Base-by-base conservation (phyloP, 2,329 filamentous ascomycete species). In the Aureobasidium subglaciale region DNA sequence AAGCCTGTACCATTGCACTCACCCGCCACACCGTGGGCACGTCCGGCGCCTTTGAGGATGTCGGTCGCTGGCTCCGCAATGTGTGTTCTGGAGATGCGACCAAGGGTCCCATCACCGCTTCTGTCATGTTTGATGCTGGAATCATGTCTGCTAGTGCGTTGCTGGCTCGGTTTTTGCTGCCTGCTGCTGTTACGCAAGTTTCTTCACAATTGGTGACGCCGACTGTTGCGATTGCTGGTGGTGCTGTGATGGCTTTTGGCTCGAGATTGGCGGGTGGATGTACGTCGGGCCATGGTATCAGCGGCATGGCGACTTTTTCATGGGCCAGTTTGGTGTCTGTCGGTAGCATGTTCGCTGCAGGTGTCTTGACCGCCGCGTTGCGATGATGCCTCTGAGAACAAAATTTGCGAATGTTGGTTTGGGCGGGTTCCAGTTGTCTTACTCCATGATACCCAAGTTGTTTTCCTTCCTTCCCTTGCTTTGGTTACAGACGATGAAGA, bases 221-320 rank as follows among this genome's bases (percentile, higher is more conserved):
- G 15, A n/a, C 18, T 11, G 25, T 71, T 59, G 78, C 81, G 0
- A 62, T 76, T 0, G 42, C 74, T 0, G 84, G 84, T 1, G 85
- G 84, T 0, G 70, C 78, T 3, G 57, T 78, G 13, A 79, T 86
- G 70, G 75, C 78, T 0, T 64, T 87, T 8, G 85, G 85, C 1
- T 75, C 82, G 1, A 76, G 83, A 46, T 64, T 86, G 55, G 84
- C 80, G 0, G 83, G 83, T 1, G 85, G 85, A 0, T 88, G 85
- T 60, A 85, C 84, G 0, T 84, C 81, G 5, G 84, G 85, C 0
- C 85, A 88, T 65, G 85, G 85, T 0, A 82, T 88, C 59, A 85
- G 80, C 57, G 85, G 85, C 0, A 76, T 87, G 63, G 79, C 80
- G n/a, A 71, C 83, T 58, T 70, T 87, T 49, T 83, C 79, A 0